Percentiles rank a stretch among this genome's conserved stretches.
These are phyloP conservation scores for Apiospora malaysiana DNA, from an alignment of 2,329 filamentous ascomycete species.

Conservation along the genomic window DNA sequence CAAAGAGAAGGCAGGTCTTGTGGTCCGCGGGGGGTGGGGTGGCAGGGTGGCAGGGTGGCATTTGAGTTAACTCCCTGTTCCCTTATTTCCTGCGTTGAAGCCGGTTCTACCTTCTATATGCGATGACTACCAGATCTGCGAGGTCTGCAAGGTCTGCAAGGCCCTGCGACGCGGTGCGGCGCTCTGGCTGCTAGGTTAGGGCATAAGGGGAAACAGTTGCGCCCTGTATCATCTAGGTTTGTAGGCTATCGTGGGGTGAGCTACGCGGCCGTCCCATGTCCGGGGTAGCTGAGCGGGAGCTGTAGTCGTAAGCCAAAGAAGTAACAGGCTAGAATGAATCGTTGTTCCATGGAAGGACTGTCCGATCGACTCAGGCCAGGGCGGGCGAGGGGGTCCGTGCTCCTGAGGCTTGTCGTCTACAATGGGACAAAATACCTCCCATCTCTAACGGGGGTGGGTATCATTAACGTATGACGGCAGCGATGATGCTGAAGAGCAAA, in stretches of 20 bases:
- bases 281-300: neutral
- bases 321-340: neutral
- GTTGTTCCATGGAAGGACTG: neutral
- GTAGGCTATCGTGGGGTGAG: neutral
- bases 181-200: neutral
- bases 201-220: neutral
- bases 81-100: conserved; percentile 9
- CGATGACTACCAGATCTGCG: too few relatives aligned
- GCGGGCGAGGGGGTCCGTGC: neutral
- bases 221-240: neutral
- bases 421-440: neutral
- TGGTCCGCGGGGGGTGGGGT: too few relatives aligned
- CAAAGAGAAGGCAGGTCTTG: neutral
- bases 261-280: neutral
- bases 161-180: neutral
- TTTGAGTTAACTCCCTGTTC: neutral
- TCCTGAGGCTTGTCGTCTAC: neutral
- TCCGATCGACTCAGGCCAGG: neutral
- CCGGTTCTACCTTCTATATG: neutral
- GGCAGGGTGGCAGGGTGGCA: too few relatives aligned
- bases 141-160: too few relatives aligned
- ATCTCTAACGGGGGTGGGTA: neutral
- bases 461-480: neutral
- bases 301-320: neutral
- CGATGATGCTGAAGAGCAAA: neutral